Evolutionary conservation across 768 basidiomycete species (phyloP), one percentile per base, ranked within the genome.

Genomic region (Mycena belliarum): DNA sequence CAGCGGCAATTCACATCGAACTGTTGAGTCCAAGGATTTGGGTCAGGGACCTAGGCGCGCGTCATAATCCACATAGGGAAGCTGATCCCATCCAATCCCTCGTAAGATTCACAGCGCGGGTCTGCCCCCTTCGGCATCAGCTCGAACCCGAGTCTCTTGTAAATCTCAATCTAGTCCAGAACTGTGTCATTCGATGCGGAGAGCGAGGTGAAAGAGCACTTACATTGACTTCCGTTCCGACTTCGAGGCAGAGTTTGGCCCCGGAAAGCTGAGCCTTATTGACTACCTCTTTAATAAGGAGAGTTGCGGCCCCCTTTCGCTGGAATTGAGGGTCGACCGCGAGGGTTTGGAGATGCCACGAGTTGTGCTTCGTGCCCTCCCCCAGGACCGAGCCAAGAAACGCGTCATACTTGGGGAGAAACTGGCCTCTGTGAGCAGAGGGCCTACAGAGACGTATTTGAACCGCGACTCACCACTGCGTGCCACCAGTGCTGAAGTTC

Each of bases 271-370:
- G 5, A 3, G 55, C 55, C 28, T 51, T 57, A 12, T 57, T 49
- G 20, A 23, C 49, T 23, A 57, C 15, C 1, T 10, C 18, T 7
- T 46, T 33, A 11, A 52, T 38, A n/a, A 57, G 56, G 21, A 37
- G 29, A 6, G 2, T 26, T 7, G 26, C 43, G 10, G 42, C 49
- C 6, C 44, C 49, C 16, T 29, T 37, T 11, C 49, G 48, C 37
- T 52, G 56, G n/a, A 46, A 57, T 2, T 28, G 15, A 15, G 55
- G 55, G 21, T 56, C 47, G n/a, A 56, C 55, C 18, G 23, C 47
- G 16, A 56, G 47, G 25, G 55, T 49, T 25, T 56, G 55, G 5
- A 56, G 48, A 28, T 56, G 55, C 55, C 55, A 56, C 20, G 46
- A 55, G 24, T 49, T 49, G 47, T 49, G 54, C 41, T 49, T 49